Conservation (phyloP, 140 eudicot species). For the Bidens hawaiensis region DNA sequence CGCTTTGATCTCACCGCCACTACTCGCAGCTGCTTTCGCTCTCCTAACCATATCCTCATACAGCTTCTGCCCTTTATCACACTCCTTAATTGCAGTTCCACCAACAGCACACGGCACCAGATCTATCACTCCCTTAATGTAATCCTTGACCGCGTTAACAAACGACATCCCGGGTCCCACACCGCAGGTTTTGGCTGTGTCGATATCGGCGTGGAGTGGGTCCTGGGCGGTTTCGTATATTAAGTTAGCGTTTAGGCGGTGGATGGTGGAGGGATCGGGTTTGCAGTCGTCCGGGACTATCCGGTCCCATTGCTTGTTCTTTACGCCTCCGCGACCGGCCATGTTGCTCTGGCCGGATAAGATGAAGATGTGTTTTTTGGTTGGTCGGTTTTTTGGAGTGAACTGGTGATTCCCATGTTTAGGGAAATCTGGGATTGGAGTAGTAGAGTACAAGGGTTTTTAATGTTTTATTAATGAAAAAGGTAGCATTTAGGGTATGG, state of each 20-base stretch:
- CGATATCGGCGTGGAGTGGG: slow-evolving; percentile 89
- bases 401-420: slow-evolving; percentile 27
- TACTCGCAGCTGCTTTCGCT: slow-evolving; percentile 43
- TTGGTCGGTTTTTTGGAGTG: slow-evolving; percentile 28
- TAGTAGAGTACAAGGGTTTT: not conserved
- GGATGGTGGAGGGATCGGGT: slow-evolving; percentile 56
- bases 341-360: slow-evolving; percentile 99
- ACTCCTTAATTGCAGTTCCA: slow-evolving; percentile 86
- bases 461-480: not conserved
- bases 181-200: slow-evolving; percentile 65
- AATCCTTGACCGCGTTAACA: slow-evolving; percentile 74
- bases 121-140: slow-evolving; percentile 42
- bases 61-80: slow-evolving; percentile 64
- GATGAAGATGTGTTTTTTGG: slow-evolving; percentile 66
- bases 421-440: not conserved
- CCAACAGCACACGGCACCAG: slow-evolving; percentile 95
- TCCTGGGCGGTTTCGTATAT: slow-evolving; percentile 73
- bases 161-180: slow-evolving; percentile 97
- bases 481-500: not conserved
- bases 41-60: slow-evolving; percentile 74
- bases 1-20: slow-evolving; percentile 61
- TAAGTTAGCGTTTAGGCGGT: slow-evolving; percentile 69
- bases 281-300: slow-evolving; percentile 59
- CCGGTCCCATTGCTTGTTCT: slow-evolving; percentile 63
- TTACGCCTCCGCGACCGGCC: slow-evolving; percentile 95